Evolutionary conservation across 371 early-diverging fungal species (phyloP).

Genomic region (Apophysomyces variabilis): DNA sequence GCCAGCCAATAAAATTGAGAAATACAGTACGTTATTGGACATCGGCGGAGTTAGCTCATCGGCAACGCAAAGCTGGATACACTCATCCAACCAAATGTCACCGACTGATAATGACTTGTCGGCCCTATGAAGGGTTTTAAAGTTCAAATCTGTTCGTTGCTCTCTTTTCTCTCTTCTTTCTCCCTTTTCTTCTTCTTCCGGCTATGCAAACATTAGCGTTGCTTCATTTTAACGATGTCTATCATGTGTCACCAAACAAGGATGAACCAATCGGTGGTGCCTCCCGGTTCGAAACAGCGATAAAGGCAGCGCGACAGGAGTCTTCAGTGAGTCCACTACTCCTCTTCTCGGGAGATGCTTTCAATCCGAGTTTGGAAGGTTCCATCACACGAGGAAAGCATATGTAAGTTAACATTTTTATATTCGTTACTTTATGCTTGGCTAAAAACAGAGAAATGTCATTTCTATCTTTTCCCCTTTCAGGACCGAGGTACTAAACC

Average conservation of each 20-base stretch:
- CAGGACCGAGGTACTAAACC: slow-evolving; percentile 55
- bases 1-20: no score
- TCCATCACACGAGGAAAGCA: slow-evolving; percentile 65
- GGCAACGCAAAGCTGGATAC: background rate
- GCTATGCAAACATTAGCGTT: slow-evolving; percentile 23
- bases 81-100: slow-evolving; percentile 5
- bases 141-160: slow-evolving; percentile 5
- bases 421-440: background rate
- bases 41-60: no score
- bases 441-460: no score
- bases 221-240: slow-evolving; percentile 71
- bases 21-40: no score
- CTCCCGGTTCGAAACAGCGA: slow-evolving; percentile 52
- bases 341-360: slow-evolving; percentile 67
- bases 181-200: background rate
- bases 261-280: slow-evolving; percentile 69
- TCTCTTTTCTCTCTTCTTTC: slow-evolving; percentile 16
- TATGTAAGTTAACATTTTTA: slow-evolving; percentile 36
- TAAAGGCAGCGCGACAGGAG: slow-evolving; percentile 28
- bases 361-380: slow-evolving; percentile 65
- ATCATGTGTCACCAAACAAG: slow-evolving; percentile 50
- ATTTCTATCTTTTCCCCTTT: no score
- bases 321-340: slow-evolving; percentile 37
- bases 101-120: background rate
- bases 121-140: background rate